Evolutionary conservation across 2,329 filamentous ascomycete species (phyloP), one percentile per base, ranked within the genome.

Genomic region (Nemania diffusa): DNA sequence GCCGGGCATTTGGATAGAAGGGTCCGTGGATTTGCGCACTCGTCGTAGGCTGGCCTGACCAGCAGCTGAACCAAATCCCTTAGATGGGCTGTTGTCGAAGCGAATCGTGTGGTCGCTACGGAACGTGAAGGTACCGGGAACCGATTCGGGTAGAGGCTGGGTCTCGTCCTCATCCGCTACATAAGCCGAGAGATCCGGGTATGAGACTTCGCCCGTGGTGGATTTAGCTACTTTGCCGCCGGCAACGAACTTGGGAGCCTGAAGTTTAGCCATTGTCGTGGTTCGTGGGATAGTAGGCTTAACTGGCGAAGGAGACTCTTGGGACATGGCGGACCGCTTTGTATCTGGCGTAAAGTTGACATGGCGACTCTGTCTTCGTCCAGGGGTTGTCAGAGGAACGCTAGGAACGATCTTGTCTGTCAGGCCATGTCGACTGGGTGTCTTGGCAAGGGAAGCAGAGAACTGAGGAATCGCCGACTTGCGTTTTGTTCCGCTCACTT

Each of bases 301-400:
- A 70, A 85, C 75, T 3, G 87, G 85, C 2, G 88, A 88, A 7
- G 88, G 88, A 1, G 87, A 87, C 64, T 84, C 81, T 66, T 86
- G 83, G 0, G 75, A 71, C 56, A 81, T 72, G 0, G 79, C 77
- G 8, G 81, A 79, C 20, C 81, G 80, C 69, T 92, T 86, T 40
- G 90, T 90, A 68, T 88, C 89, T 0, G 90, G 90, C 0, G 91
- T 93, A 74, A 97, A 97, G 57, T 92, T 90, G 40, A 97, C 92
- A 63, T 88, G 90, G 81, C 97, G 97, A 20, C 81, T 78, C 42
- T 83, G 76, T 78, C 89, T 92, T 26, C 89, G 86, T 34, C 90
- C 89, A 7, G 91, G 91, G 0, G 91, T 93, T 5, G 88, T 89
- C 62, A 88, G 80, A 5, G 86, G 84, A 20, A 84, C 77, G 2